Percentiles rank a stretch among this genome's conserved stretches.
phyloP scores from a whole-genome alignment of 208 protist species.

The Trichomonas tenax region DNA sequence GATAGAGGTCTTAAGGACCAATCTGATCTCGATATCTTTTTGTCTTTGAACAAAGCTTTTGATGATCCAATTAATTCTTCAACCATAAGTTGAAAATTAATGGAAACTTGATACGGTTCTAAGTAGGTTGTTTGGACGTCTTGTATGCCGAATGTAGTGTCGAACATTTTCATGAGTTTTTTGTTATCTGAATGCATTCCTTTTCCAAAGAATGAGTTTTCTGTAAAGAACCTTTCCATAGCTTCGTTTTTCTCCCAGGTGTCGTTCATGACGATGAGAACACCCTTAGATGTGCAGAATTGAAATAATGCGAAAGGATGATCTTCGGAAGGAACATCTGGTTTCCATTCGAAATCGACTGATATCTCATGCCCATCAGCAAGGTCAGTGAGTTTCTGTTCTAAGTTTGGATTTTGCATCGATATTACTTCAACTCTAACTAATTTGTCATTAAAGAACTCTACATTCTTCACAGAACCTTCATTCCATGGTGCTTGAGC shows the following conservation, averaged over 20 bases:
- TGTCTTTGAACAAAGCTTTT: neutral
- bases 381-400: neutral
- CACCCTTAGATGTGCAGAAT: neutral
- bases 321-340: neutral
- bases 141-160: neutral
- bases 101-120: neutral
- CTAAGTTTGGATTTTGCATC: neutral
- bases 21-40: neutral
- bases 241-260: neutral
- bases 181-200: neutral
- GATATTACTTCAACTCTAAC: neutral
- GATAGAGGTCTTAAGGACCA: neutral
- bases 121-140: neutral
- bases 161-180: neutral
- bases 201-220: neutral
- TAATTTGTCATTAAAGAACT: neutral
- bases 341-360: constrained; percentile 9
- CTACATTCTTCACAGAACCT: neutral
- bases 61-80: neutral
- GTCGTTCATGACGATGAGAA: neutral
- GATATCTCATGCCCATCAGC: neutral
- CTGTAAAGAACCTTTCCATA: neutral
- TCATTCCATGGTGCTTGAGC: neutral
- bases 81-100: neutral
- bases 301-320: neutral